Percentiles rank a stretch among this genome's conserved stretches.
Evolutionary conservation across 768 basidiomycete species (phyloP).

Genomic region (Suillus americanus): DNA sequence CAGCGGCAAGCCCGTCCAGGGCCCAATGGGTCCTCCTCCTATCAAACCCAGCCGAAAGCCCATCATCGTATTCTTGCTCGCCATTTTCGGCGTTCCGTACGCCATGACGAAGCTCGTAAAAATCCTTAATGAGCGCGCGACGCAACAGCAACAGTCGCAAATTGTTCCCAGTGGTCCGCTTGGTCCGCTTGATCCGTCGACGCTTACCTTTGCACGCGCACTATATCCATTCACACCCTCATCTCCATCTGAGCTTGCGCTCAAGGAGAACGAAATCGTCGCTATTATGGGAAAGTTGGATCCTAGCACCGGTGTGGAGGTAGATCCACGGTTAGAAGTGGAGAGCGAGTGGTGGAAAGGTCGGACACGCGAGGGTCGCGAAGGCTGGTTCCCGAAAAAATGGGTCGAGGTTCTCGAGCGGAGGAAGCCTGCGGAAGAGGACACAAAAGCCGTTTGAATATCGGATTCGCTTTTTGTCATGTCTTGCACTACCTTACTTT

Average conservation of each 20-base stretch:
- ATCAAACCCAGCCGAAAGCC: conserved; percentile 86
- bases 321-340: conserved; percentile 61
- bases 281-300: conserved; percentile 85
- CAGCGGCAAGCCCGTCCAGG: conserved; percentile 59
- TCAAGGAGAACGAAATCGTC: conserved; percentile 90
- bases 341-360: conserved; percentile 93
- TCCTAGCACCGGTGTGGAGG: conserved; percentile 63
- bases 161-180: conserved; percentile 26
- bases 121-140: conserved; percentile 65
- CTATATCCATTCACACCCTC: conserved; percentile 75
- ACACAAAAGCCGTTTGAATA: conserved; percentile 41
- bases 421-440: conserved; percentile 34
- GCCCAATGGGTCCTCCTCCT: conserved; percentile 36
- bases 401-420: conserved; percentile 77
- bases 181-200: conserved; percentile 73
- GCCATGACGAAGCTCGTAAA: conserved; percentile 89
- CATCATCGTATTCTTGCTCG: conserved; percentile 88
- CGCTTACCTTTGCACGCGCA: conserved; percentile 82
- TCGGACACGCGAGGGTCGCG: conserved; percentile 84
- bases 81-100: conserved; percentile 90
- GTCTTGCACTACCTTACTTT: not conserved
- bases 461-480: not conserved
- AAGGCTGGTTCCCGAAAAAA: conserved; percentile 93
- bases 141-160: conserved; percentile 42
- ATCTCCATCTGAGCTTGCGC: conserved; percentile 72